A percentile compares a stretch with the other conserved stretches of the same genome.
Evolutionary conservation across 2,329 filamentous ascomycete genomes (phyloP).

Genomic region (Penicillium sp.): DNA sequence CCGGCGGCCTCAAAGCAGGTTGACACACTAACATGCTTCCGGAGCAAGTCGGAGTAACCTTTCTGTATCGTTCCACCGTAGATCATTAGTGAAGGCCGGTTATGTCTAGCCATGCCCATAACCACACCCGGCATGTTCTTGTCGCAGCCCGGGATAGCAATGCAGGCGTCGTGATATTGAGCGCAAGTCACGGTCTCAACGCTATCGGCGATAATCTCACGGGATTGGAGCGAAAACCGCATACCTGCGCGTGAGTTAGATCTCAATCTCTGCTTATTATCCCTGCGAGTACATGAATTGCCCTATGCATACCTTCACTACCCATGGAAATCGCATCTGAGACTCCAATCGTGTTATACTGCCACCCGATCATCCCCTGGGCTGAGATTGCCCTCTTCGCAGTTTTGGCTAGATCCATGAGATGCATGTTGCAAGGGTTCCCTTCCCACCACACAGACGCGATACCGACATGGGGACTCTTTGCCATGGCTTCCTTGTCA

Average conservation of each 20-base stretch:
- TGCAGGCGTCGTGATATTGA: slow-evolving; percentile 90
- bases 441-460: slow-evolving; percentile 97
- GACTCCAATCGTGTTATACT: slow-evolving; percentile 89
- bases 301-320: slow-evolving; percentile 68
- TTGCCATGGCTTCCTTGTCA: slow-evolving; percentile 83
- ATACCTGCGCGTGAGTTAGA: slow-evolving; percentile 66
- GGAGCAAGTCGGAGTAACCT: slow-evolving; percentile 78
- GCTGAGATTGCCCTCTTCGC: slow-evolving; percentile 82
- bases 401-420: slow-evolving; percentile 84
- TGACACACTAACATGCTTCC: slow-evolving; percentile 82
- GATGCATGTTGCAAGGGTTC: slow-evolving; percentile 84
- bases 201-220: slow-evolving; percentile 91
- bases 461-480: slow-evolving; percentile 85
- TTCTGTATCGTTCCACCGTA: slow-evolving; percentile 91
- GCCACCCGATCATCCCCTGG: slow-evolving; percentile 89
- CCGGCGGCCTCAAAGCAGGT: slow-evolving; percentile 89
- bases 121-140: slow-evolving; percentile 97
- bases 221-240: slow-evolving; percentile 87
- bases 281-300: slow-evolving; percentile 2
- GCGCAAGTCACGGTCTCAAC: slow-evolving; percentile 93
- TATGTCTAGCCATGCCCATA: slow-evolving; percentile 90
- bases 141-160: slow-evolving; percentile 91
- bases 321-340: slow-evolving; percentile 97
- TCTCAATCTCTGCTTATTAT: background rate
- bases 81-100: slow-evolving; percentile 91